A percentile compares a stretch with the other conserved stretches of the same genome.
Evolutionary conservation across 345 rosid species (phyloP).

Genomic region (Arabidopsis thaliana): TAIR10.1 NC_003076.8:3441001-3441500

Average conservation of each 20-base stretch:
- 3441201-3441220: conserved; percentile 90
- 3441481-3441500: conserved; percentile 93
- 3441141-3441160: conserved; percentile 95
- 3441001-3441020: neutral
- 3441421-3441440: conserved; percentile 87
- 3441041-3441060: neutral
- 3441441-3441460: conserved; percentile 86
- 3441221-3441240: conserved; percentile 93
- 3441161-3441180: conserved; percentile 76
- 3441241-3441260: conserved; percentile 94
- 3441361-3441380: conserved; percentile 44
- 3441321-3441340: conserved; percentile 29
- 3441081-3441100: conserved; percentile 76
- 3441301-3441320: conserved; percentile 35
- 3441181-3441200: conserved; percentile 66
- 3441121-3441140: conserved; percentile 86
- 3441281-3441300: conserved; percentile 51
- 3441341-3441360: conserved; percentile 28
- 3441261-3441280: conserved; percentile 84
- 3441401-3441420: conserved; percentile 66
- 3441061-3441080: neutral
- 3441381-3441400: conserved; percentile 67
- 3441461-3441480: conserved; percentile 72
- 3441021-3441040: conserved; percentile 1
- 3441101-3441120: conserved; percentile 99